Base-by-base conservation (phyloP, 1,284 basidiomycete species). In the Somion occarium region DNA sequence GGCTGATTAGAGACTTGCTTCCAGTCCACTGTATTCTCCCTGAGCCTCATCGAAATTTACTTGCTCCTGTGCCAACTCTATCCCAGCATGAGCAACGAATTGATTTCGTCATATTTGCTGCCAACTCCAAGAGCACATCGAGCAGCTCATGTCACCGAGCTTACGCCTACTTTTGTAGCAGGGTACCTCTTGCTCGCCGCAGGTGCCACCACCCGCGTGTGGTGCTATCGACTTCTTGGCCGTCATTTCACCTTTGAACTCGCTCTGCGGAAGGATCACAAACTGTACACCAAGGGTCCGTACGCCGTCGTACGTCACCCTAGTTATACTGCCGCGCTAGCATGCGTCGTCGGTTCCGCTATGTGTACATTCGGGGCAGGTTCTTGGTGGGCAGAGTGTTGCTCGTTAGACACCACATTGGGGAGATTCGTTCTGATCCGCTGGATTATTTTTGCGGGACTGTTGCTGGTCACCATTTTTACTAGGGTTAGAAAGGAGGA, bases 231-330 rank as follows among this genome's bases (percentile, higher is more conserved):
- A 5, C 18, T 30, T 3, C 24, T 52, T 9, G 48, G 46, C 11
- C 23, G 26, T 24, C 20, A 49, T 19, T 54, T 54, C 44, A 54
- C 50, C 1, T 52, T 49, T 47, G 41, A 54, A 26, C 45, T 53
- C 27, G 30, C 45, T 19, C 15, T 53, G 13, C 45, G 44, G 7
- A 38, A 49, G 30, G 48, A 48, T 20, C 52, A 53, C 45, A 46
- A 44, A 22, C 44, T 50, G 9, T 42, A 47, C 48, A 56, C 52
- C 2, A 18, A 43, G 11, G 51, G 51, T 24, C 45, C 50, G 4
- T 54, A 54, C 46, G 45, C 53, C 25, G 22, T 48, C 18, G 46
- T 54, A 22, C 50, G 53, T 34, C 53, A 54, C 37, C 53, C 53
- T 13, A 7, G 45, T n/a, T 54, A 54, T 24, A 38, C 38, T n/a